Percentiles rank a stretch among this genome's conserved stretches.
These are phyloP conservation scores for Diaporthe ilicicola DNA, from an alignment of 2,329 filamentous ascomycete species.

Conservation along the genomic window DNA sequence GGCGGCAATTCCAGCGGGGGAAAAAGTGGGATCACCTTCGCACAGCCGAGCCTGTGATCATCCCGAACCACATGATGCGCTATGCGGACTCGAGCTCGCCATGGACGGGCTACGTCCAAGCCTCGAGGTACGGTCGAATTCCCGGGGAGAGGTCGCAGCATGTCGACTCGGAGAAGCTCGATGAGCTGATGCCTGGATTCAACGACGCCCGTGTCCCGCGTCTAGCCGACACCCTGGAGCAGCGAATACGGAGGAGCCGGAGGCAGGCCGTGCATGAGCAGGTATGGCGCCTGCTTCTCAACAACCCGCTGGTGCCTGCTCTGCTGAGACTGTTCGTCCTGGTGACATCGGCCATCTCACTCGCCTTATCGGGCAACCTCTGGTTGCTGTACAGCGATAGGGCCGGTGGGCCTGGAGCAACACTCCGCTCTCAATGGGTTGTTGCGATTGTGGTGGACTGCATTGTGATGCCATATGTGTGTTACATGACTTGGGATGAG, in stretches of 20 bases:
- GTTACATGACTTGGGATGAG: constrained; percentile 96
- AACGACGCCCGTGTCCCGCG: constrained; percentile 45
- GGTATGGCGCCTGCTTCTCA: constrained; percentile 74
- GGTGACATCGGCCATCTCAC: constrained; percentile 80
- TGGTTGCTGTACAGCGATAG: constrained; percentile 61
- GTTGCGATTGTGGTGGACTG: constrained; percentile 92
- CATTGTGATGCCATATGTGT: constrained; percentile 86
- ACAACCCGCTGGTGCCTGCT: constrained; percentile 86
- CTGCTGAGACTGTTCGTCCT: constrained; percentile 84
- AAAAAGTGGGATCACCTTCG: constrained; percentile 69
- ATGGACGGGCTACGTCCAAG: constrained; percentile 63
- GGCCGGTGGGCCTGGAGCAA: constrained; percentile 15
- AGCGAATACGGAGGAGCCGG: constrained; percentile 35
- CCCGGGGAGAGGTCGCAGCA: constrained; percentile 58
- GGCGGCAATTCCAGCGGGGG: constrained; percentile 57
- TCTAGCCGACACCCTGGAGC: constrained; percentile 26
- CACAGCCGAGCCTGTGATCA: constrained; percentile 66
- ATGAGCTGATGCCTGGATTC: constrained; percentile 56
- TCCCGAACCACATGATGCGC: constrained; percentile 52
- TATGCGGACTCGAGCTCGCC: constrained; percentile 52
- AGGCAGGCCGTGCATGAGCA: constrained; percentile 64
- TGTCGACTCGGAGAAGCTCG: constrained; percentile 54
- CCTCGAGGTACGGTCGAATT: constrained; percentile 60
- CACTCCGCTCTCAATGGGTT: constrained; percentile 73
- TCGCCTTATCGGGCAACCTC: constrained; percentile 81